phyloP scores from a whole-genome alignment of 129 eudicot genomes.

The Helianthus annuus region DNA sequence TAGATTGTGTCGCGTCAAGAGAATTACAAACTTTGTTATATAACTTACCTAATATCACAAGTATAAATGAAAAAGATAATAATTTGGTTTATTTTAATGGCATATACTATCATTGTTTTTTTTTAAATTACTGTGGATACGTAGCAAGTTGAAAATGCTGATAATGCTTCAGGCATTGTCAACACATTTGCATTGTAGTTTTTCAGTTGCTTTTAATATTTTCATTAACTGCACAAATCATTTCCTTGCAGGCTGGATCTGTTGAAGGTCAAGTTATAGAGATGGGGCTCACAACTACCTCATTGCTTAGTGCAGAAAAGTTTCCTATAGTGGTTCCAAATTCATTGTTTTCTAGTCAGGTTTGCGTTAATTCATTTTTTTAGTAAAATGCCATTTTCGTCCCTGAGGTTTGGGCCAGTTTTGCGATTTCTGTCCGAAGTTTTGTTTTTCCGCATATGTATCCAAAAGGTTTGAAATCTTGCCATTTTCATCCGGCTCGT shows the following conservation, averaged over 20 bases:
- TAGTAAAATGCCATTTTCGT: no score
- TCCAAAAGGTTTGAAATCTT: no score
- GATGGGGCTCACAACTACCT: constrained; percentile 90
- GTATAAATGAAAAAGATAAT: constrained; percentile 4
- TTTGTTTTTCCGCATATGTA: no score
- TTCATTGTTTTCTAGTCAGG: constrained; percentile 95
- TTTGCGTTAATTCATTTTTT: constrained; percentile 21
- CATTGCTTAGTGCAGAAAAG: constrained; percentile 73
- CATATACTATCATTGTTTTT: neutral
- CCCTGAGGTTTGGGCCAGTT: no score
- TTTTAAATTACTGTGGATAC: neutral
- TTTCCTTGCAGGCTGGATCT: constrained; percentile 82
- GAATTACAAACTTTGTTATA: neutral
- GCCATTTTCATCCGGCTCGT: no score
- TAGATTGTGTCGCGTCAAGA: neutral
- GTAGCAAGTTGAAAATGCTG: constrained; percentile 9
- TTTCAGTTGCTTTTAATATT: neutral
- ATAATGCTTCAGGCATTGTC: constrained; percentile 1
- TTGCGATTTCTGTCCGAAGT: no score
- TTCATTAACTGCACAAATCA: constrained; percentile 15
- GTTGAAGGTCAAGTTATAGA: constrained; percentile 95
- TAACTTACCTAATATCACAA: neutral
- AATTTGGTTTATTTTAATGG: neutral
- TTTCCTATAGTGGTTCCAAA: constrained; percentile 89
- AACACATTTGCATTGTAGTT: constrained; percentile 3